phyloP scores from a whole-genome alignment of 2,329 filamentous ascomycete species.

The Tolypocladium sp. region DNA sequence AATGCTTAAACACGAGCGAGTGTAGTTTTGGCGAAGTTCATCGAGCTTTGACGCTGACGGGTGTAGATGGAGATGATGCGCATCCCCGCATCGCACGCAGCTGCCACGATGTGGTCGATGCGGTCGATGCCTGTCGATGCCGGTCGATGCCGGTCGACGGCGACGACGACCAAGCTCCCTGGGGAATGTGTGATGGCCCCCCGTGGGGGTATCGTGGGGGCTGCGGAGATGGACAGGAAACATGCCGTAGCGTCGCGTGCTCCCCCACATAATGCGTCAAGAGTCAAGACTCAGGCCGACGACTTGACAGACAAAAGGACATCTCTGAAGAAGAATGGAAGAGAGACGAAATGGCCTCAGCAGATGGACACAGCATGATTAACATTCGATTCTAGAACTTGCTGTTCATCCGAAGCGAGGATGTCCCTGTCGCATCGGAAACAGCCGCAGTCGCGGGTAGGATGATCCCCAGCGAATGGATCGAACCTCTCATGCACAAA shows the following conservation, averaged over 20 bases:
- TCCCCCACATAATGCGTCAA: no score
- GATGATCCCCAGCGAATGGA: background rate
- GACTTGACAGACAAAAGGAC: no score
- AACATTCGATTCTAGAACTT: no score
- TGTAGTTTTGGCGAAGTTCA: background rate
- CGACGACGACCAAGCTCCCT: no score
- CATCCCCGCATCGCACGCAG: background rate
- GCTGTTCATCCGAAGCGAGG: background rate
- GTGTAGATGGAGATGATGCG: background rate
- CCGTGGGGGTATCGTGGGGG: background rate
- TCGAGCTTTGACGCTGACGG: background rate
- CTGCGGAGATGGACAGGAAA: no score
- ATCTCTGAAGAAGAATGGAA: background rate
- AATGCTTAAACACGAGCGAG: background rate
- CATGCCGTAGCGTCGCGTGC: no score
- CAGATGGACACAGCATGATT: background rate
- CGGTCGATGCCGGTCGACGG: no score
- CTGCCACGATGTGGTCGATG: background rate
- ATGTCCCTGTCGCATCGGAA: background rate
- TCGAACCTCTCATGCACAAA: background rate
- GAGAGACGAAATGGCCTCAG: background rate
- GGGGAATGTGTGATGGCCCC: background rate
- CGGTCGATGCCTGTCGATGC: background rate
- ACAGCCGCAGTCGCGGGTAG: background rate
- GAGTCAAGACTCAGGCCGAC: no score